phyloP scores from a whole-genome alignment of 768 basidiomycete genomes.

The Neoboletus brunneissimus region DNA sequence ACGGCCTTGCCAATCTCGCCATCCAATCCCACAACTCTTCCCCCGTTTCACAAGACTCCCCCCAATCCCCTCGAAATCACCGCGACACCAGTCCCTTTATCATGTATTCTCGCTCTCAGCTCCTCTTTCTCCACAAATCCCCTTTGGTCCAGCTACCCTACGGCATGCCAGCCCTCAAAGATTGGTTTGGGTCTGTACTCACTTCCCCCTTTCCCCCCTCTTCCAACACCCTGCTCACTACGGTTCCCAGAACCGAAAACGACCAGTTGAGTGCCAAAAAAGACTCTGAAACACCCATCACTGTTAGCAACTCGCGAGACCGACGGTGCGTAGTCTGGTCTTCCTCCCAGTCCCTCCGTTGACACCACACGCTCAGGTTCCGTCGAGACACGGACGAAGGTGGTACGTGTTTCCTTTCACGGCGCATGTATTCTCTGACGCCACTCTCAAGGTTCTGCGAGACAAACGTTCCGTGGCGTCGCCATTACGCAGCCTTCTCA shows the following conservation, averaged over 20 bases:
- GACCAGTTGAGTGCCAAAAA: constrained; percentile 45
- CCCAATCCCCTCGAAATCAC: constrained; percentile 18
- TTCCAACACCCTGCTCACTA: constrained; percentile 18
- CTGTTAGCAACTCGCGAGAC: constrained; percentile 56
- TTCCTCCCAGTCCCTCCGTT: neutral
- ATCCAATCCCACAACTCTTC: constrained; percentile 20
- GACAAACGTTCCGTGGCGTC: constrained; percentile 67
- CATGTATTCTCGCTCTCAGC: constrained; percentile 67
- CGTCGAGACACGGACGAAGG: constrained; percentile 75
- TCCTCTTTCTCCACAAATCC: constrained; percentile 70
- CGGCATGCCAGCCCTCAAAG: constrained; percentile 78
- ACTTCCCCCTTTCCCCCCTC: constrained; percentile 12
- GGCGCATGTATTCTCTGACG: constrained; percentile 3
- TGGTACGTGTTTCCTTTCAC: constrained; percentile 41
- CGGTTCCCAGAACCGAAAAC: constrained; percentile 45
- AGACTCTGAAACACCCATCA: constrained; percentile 56
- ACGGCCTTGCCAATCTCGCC: constrained; percentile 34
- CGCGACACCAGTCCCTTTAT: constrained; percentile 43
- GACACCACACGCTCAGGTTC: constrained; percentile 46
- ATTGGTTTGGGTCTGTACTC: constrained; percentile 80
- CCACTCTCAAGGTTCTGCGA: constrained; percentile 46
- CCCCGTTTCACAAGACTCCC: constrained; percentile 8
- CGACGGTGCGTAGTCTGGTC: constrained; percentile 49
- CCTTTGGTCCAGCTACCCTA: constrained; percentile 67
- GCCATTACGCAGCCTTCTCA: constrained; percentile 75